Percentiles rank a stretch among this genome's conserved stretches.
Evolutionary conservation across 108 stramenopile species (phyloP).

Genomic region (Nannochloropsis oceanica): DNA sequence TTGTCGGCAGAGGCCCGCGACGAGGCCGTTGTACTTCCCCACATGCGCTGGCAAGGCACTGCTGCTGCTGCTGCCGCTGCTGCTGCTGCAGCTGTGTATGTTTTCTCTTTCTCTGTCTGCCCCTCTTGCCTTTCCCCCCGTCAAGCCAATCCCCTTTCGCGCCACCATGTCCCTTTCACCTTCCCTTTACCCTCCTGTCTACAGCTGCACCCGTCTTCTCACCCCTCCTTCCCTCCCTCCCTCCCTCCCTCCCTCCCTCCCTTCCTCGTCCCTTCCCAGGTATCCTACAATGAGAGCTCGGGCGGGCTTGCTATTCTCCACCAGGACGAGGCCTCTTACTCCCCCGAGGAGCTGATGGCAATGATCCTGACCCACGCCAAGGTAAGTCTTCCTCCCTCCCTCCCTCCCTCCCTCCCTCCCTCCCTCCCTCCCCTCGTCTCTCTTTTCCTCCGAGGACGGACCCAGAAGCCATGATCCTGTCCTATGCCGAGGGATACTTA

Average conservation of each 20-base stretch:
- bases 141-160: background rate
- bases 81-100: background rate
- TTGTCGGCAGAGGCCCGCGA: background rate
- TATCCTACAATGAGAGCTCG: conserved; percentile 63
- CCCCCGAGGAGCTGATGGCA: conserved; percentile 88
- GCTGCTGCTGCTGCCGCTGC: too few species aligned
- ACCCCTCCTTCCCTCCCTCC: background rate
- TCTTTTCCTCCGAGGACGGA: background rate
- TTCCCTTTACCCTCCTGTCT: background rate
- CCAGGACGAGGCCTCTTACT: conserved; percentile 55
- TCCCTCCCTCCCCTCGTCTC: background rate
- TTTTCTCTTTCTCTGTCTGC: background rate
- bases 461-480: background rate
- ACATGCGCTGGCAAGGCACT: background rate
- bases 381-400: background rate
- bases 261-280: conserved; percentile 50
- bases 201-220: background rate
- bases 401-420: background rate
- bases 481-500: background rate
- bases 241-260: background rate
- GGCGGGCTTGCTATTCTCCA: conserved; percentile 44
- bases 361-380: conserved; percentile 85
- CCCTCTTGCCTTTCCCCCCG: background rate
- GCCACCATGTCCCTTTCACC: background rate
- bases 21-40: background rate